Evolutionary conservation across 306 rosid genomes (phyloP), one percentile per base, ranked within the genome.

Genomic region (Arachis hypogaea): DNA sequence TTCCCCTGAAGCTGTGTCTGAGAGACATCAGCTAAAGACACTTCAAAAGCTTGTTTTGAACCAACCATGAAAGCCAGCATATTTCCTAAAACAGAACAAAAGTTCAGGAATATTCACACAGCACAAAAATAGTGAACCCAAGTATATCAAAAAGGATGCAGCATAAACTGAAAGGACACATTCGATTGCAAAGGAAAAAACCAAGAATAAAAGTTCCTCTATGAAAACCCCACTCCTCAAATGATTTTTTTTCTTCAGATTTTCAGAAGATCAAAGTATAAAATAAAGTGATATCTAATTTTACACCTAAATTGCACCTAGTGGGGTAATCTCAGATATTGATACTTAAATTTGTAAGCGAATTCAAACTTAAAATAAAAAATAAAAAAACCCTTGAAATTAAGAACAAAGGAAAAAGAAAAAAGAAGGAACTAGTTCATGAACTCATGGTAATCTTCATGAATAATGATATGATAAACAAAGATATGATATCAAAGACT

Each of bases 11-110:
- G 95, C 71, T 90, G 92, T 57, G 98, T 92, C 82, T 95, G 98
- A 52, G 96, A 85, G 76, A 95, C 99, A 81, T 95, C 99, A 3
- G 99, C 98, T 67, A 95, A 80, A 84, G 99, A 95, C 59, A 92
- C 96, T 82, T 95, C 99, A 83, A 95, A 95, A 71, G 97, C 97
- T 92, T 95, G 99, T 85, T 90, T 95, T 28, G 96, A 83, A 76
- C 91, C 96, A 85, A 88, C 93, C 90, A 86, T 68, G 82, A 92
- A 95, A 51, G 92, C 81, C 71, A 95, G 93, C 97, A 90, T 88
- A 77, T 95, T 95, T 70, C 90, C 98, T 95, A 81, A 81, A 76
- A 82, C 74, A 66, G 71, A 83, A 66, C 2, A 62, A 18, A 76
- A 58, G 57, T 45, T 79, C 59, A 43, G 78, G 30, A 29, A 66